These are phyloP conservation scores for Jimgerdemannia lactiflua DNA, from an alignment of 192 early-diverging fungal species.

Conservation along the genomic window DNA sequence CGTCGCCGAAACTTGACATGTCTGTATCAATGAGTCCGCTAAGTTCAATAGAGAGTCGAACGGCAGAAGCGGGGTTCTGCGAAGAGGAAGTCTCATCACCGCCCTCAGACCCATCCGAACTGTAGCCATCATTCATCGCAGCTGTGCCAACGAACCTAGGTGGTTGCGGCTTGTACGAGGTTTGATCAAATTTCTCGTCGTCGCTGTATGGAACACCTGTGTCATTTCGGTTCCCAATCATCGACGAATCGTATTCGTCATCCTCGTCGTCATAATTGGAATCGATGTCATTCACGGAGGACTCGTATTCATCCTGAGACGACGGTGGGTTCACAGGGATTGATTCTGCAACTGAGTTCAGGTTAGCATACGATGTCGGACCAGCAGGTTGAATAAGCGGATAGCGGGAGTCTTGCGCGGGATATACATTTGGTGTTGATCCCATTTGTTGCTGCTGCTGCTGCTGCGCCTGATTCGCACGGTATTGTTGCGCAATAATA, in stretches of 20 bases:
- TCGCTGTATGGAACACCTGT: no score
- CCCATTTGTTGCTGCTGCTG: slow-evolving; percentile 12
- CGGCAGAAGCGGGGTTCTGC: neutral
- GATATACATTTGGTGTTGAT: slow-evolving; percentile 3
- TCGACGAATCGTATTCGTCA: neutral
- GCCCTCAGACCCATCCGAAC: neutral
- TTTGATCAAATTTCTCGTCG: no score
- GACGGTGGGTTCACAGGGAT: neutral
- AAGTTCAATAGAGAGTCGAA: neutral
- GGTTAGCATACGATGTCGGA: slow-evolving; percentile 8
- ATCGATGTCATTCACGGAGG: neutral
- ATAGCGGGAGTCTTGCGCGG: neutral
- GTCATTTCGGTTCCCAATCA: no score
- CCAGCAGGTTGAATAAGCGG: no score
- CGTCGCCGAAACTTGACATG: slow-evolving; percentile 6
- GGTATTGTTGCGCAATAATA: neutral
- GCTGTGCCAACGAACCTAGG: slow-evolving; percentile 4
- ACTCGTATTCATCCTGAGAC: neutral
- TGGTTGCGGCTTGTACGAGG: no score
- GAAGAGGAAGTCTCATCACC: slow-evolving; percentile 10
- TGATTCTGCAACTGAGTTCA: neutral
- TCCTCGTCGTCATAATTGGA: slow-evolving; percentile 1
- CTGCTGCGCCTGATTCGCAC: slow-evolving; percentile 11
- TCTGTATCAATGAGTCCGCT: slow-evolving; percentile 10
- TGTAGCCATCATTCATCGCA: slow-evolving; percentile 1